Evolutionary conservation across 805 yeast species (phyloP).

Genomic region (Saturnispora bothae): DNA sequence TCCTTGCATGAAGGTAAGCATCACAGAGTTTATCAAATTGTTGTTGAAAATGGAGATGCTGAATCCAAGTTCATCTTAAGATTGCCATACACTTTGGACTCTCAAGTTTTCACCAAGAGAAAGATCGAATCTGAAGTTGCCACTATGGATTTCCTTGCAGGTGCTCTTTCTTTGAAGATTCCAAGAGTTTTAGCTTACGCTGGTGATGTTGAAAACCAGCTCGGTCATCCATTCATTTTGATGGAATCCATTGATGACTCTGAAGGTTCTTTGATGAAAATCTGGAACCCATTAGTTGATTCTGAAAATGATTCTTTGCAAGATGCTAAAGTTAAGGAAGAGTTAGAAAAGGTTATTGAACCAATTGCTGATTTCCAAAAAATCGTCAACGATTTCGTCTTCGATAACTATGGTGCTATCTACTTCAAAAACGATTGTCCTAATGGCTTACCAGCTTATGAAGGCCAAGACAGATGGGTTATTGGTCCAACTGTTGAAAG

Average conservation of each 20-base stretch:
- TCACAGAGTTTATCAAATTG: slow-evolving; percentile 73
- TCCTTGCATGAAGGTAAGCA: slow-evolving; percentile 92
- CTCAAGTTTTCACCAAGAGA: slow-evolving; percentile 52
- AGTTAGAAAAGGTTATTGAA: slow-evolving; percentile 50
- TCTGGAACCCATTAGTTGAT: slow-evolving; percentile 76
- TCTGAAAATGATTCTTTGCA: slow-evolving; percentile 35
- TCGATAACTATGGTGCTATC: slow-evolving; percentile 71
- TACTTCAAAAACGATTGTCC: slow-evolving; percentile 68
- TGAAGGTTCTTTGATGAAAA: slow-evolving; percentile 55
- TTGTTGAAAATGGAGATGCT: slow-evolving; percentile 25
- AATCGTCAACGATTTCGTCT: slow-evolving; percentile 33
- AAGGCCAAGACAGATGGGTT: slow-evolving; percentile 74
- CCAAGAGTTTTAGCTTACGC: slow-evolving; percentile 71
- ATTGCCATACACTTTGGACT: slow-evolving; percentile 71
- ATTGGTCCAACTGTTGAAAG: slow-evolving; percentile 86
- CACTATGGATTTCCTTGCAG: slow-evolving; percentile 69
- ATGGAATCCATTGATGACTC: slow-evolving; percentile 76
- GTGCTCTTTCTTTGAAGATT: slow-evolving; percentile 55
- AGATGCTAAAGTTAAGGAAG: slow-evolving; percentile 37
- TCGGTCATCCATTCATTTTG: slow-evolving; percentile 67
- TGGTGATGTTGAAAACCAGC: slow-evolving; percentile 45
- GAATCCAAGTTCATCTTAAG: slow-evolving; percentile 54
- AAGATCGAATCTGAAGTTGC: slow-evolving; percentile 87
- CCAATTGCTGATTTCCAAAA: slow-evolving; percentile 50
- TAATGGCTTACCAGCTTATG: slow-evolving; percentile 31